Evolutionary conservation across 2,329 filamentous ascomycete genomes (phyloP), one percentile per base, ranked within the genome.

Genomic region (Trichoderma sp.): DNA sequence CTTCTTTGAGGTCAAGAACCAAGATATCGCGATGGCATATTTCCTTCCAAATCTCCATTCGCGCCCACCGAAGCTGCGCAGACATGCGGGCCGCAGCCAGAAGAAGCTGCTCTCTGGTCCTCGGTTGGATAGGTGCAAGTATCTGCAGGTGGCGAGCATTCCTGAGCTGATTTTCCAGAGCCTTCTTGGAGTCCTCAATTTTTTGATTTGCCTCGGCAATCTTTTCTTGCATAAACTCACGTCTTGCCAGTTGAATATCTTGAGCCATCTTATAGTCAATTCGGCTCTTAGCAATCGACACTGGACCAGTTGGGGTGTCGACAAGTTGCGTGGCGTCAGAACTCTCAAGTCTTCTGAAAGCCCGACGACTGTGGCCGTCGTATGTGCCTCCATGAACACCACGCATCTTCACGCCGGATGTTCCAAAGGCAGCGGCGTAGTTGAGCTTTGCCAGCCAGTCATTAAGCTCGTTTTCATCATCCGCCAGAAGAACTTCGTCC

Each of bases 401-500:
- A 74, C 95, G 88, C 85, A 97, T 96, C 55, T 93, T 88, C 6
- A 98, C 93, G 14, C 95, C 94, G 6, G 94, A 93, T 0, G 94
- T 97, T 73, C 93, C 88, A 79, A 98, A 98, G 0, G 96, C 93
- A 10, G 96, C 94, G 40, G 95, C 95, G 77, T 98, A 98, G 78
- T 99, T 99, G 70, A 99, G 87, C 76, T 97, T 96, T 8, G 92
- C 92, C 33, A 99, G 84, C 96, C 96, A 99, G 77, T 99, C 96
- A 75, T 97, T 97, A 86, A 97, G 90, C 75, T 99, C 96, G 1
- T 88, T 84, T 75, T 99, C 96, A 65, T 89, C 93, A 74, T 97
- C 94, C 5, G 96, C 95, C 21, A 98, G 83, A 47, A 99, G 91
- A 0, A 95, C 90, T 77, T 99, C 96, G 76, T 99, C 95, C 49